These are phyloP conservation scores for Dictyophora rubrovolvata DNA, from an alignment of 768 basidiomycete species.

Conservation along the genomic window DNA sequence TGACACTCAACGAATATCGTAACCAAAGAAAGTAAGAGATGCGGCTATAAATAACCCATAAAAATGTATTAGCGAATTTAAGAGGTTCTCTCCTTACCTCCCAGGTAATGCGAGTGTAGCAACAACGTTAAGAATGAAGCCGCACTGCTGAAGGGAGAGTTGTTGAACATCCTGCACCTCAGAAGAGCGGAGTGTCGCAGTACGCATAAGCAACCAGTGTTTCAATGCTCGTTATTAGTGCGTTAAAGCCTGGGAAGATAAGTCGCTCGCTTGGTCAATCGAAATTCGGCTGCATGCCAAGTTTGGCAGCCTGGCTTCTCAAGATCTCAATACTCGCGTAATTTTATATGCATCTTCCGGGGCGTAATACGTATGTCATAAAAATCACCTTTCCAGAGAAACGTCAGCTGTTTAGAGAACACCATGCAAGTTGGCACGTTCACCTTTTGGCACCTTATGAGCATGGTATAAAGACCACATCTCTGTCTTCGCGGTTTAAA, in stretches of 20 bases:
- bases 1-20: background rate
- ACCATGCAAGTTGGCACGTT: background rate
- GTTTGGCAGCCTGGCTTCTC: background rate
- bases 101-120: background rate
- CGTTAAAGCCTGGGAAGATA: background rate
- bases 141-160: background rate
- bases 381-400: background rate
- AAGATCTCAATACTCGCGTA: background rate
- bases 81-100: background rate
- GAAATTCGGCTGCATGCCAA: background rate
- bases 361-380: background rate
- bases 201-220: background rate
- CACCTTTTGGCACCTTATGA: background rate
- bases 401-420: background rate
- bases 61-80: background rate
- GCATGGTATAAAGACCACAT: background rate
- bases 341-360: background rate
- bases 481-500: background rate
- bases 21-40: constrained; percentile 1
- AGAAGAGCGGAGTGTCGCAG: no score
- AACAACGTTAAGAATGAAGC: background rate
- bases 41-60: background rate
- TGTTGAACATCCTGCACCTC: background rate
- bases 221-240: background rate
- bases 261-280: background rate